phyloP scores from a whole-genome alignment of 2,329 filamentous ascomycete species.

The Fusarium sp. region DNA sequence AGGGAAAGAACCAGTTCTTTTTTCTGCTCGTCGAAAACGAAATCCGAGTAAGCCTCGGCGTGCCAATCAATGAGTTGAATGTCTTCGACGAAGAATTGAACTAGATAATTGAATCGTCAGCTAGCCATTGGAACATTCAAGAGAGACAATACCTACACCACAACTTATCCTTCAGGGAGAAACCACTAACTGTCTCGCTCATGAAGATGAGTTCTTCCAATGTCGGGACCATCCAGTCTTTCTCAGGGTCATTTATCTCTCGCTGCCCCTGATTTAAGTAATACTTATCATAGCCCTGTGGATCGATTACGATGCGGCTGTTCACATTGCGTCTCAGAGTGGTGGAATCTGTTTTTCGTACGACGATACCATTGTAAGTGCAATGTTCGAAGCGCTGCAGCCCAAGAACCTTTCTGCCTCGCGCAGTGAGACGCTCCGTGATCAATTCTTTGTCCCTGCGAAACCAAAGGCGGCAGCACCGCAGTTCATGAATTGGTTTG shows the following conservation, averaged over 20 bases:
- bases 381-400: constrained; percentile 56
- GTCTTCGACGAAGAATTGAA: constrained; percentile 56
- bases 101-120: constrained; percentile 27
- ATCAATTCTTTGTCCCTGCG: constrained; percentile 47
- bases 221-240: not conserved
- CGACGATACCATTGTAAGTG: constrained; percentile 54
- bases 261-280: constrained; percentile 51
- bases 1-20: constrained; percentile 62
- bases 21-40: constrained; percentile 35
- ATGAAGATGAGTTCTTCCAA: constrained; percentile 45
- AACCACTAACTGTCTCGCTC: constrained; percentile 57
- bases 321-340: constrained; percentile 45
- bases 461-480: constrained; percentile 53
- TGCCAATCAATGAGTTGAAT: constrained; percentile 59
- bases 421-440: constrained; percentile 44
- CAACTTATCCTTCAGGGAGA: constrained; percentile 59
- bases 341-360: no score
- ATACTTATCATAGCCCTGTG: constrained; percentile 57
- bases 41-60: constrained; percentile 53
- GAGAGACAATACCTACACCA: constrained; percentile 52
- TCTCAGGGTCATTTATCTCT: constrained; percentile 44
- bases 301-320: constrained; percentile 55
- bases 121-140: not conserved
- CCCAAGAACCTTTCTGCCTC: constrained; percentile 56
- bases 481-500: constrained; percentile 54